Conservation (phyloP, 2,329 filamentous ascomycete species). For the Lecanoromycetidae sp. region DNA sequence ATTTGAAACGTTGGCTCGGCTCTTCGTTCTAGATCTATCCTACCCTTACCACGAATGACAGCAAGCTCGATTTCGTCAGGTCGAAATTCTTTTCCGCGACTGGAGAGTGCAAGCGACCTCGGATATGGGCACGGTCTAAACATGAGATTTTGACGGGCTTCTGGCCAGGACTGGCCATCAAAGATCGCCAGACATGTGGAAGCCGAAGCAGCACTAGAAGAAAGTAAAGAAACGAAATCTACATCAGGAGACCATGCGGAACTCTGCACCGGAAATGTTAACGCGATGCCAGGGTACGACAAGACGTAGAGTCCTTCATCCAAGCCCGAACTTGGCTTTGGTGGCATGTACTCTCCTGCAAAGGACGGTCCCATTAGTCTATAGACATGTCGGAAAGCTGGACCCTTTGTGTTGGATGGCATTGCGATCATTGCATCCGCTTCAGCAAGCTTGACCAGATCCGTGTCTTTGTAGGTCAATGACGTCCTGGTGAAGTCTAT, state of each 20-base stretch:
- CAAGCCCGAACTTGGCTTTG: constrained; percentile 39
- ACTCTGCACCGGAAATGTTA: constrained; percentile 69
- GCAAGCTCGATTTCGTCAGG: constrained; percentile 81
- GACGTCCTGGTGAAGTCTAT: constrained; percentile 77
- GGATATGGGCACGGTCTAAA: constrained; percentile 61
- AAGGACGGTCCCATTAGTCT: constrained; percentile 93
- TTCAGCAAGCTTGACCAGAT: constrained; percentile 51
- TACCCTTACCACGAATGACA: constrained; percentile 64
- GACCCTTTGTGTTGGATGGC: constrained; percentile 40
- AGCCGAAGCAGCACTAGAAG: constrained; percentile 61
- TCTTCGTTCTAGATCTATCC: constrained; percentile 63
- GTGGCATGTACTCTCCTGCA: constrained; percentile 76
- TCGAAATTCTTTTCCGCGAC: constrained; percentile 63
- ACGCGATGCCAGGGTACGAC: constrained; percentile 88
- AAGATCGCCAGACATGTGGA: constrained; percentile 87
- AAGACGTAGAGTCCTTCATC: constrained; percentile 68
- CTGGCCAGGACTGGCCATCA: constrained; percentile 78
- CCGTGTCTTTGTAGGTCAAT: constrained; percentile 65
- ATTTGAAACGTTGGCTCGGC: constrained; percentile 55
- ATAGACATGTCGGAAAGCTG: constrained; percentile 80
- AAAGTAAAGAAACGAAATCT: constrained; percentile 78
- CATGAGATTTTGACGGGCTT: constrained; percentile 65
- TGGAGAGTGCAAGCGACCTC: constrained; percentile 55
- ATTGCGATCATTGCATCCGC: background rate
- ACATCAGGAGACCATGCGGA: constrained; percentile 60